Evolutionary conservation across 495 filamentous ascomycete genomes (phyloP), one percentile per base, ranked within the genome.

Genomic region (Annulohypoxylon maeteangense): DNA sequence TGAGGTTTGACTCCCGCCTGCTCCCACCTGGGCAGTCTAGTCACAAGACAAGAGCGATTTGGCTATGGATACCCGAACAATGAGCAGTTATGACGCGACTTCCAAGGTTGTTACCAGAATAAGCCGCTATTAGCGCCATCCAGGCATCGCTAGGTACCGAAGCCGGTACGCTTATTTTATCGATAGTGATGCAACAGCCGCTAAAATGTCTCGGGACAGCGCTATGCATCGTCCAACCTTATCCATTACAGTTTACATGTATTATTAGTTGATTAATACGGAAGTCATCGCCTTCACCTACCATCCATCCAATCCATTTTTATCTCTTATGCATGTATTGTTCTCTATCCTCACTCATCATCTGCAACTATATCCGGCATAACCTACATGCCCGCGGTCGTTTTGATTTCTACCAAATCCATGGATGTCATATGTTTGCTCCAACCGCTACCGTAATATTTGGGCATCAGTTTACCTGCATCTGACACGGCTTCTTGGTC

Each of bases 71-170:
- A 48, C 47, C 47, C 47, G 32, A 38, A 38, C 47, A 65, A 20
- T 48, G 51, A 67, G 45, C 36, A 56, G 60, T 58, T 68, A 72
- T 72, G 70, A 72, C 70, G 70, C 69, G 69, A 60, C 50, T 31
- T 42, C 40, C 40, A 44, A 44, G 40, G 40, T 40, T 20, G 4
- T 44, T 53, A 18, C 18, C 36, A 50, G 47, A 55, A 68, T 62
- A 65, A 57, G 48, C 65, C 70, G 40, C 55, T 65, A 42, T 51
- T 68, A 51, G 65, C 54, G 54, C 54, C 54, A 20, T 20, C n/a
- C n/a, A 54, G 20, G 12, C 12, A 54, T n/a, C 5, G 31, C 16
- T 56, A n/a, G 32, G 11, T 20, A 36, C 54, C 34, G 31, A 57
- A 57, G 32, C 22, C 18, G 31, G 12, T 12, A 29, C 6, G 34